phyloP scores from a whole-genome alignment of 768 basidiomycete genomes.

The Lanmaoa rubissima region DNA sequence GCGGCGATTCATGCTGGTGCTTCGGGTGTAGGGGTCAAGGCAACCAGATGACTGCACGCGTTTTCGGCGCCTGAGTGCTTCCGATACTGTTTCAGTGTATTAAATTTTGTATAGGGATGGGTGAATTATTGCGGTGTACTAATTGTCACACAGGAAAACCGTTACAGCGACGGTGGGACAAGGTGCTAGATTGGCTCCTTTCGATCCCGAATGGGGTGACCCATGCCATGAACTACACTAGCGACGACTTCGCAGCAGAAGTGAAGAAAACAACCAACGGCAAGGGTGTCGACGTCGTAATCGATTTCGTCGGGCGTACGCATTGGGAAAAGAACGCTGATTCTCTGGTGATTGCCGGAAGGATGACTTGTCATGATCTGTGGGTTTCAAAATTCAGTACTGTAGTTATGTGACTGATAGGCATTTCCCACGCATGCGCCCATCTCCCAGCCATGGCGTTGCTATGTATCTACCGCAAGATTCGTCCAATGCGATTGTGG shows the following conservation, averaged over 20 bases:
- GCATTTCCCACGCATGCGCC: neutral
- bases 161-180: slow-evolving; percentile 85
- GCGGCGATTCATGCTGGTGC: slow-evolving; percentile 34
- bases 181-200: slow-evolving; percentile 68
- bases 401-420: neutral
- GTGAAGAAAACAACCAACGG: slow-evolving; percentile 65
- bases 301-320: slow-evolving; percentile 82
- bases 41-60: slow-evolving; percentile 73
- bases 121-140: neutral
- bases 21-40: slow-evolving; percentile 85
- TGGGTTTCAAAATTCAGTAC: neutral
- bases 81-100: slow-evolving; percentile 2
- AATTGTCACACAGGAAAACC: slow-evolving; percentile 43
- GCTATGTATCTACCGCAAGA: neutral
- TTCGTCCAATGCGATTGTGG: neutral
- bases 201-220: slow-evolving; percentile 67
- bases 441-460: neutral
- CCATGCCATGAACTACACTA: slow-evolving; percentile 81
- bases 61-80: slow-evolving; percentile 63
- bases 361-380: slow-evolving; percentile 48
- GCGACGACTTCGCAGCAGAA: slow-evolving; percentile 72
- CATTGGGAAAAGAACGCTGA: slow-evolving; percentile 77
- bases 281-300: slow-evolving; percentile 76
- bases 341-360: slow-evolving; percentile 65
- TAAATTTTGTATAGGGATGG: neutral